Base-by-base conservation (phyloP, 2,329 filamentous ascomycete genomes). In the Claviceps digitariae region DNA sequence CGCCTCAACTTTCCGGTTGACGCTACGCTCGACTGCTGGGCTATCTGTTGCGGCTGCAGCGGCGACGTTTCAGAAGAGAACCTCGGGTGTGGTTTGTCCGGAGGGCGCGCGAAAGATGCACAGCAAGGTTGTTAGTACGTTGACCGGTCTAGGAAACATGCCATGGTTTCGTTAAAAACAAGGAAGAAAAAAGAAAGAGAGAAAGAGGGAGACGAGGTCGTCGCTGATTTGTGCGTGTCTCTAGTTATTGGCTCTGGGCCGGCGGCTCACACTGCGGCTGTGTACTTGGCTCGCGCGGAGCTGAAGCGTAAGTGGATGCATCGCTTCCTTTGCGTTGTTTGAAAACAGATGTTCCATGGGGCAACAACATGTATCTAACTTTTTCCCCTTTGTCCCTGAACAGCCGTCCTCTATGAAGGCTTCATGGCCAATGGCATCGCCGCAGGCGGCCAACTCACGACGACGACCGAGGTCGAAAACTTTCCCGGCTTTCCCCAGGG, bases 381-480 rank as follows among this genome's bases (percentile, higher is more conserved):
- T 13, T 34, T 3, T 34, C 31, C 12, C 8, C 3, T 12, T 9
- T 10, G 1, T 34, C 31, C 3, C 1, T 9, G 17, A 27, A 41
- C 57, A 82, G 82, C 93, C 58, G 87, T 96, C 58, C 78, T 98
- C 61, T 98, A 97, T 69, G 93, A 98, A 74, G 93, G 93, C 62
- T 95, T 98, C 79, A 83, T 98, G 69, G 93, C 93, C 63, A 93
- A 96, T 66, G 93, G 91, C 65, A 95, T 94, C 63, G 93, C 93
- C 7, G 89, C 93, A 46, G 93, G 93, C 61, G 93, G 93, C 54
- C 93, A 98, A 77, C 79, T 98, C 61, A 98, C 94, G 53, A 98
- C 94, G 27, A 98, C 93, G 53, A 97, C 95, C 64, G 94, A 98
- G 61, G 83, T 98, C 56, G 93, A 98, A 77, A 98, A 98, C 79